Percentiles rank a stretch among this genome's conserved stretches.
These are phyloP conservation scores for Lactifluus volemus DNA, from an alignment of 768 basidiomycete genomes.

Conservation along the genomic window DNA sequence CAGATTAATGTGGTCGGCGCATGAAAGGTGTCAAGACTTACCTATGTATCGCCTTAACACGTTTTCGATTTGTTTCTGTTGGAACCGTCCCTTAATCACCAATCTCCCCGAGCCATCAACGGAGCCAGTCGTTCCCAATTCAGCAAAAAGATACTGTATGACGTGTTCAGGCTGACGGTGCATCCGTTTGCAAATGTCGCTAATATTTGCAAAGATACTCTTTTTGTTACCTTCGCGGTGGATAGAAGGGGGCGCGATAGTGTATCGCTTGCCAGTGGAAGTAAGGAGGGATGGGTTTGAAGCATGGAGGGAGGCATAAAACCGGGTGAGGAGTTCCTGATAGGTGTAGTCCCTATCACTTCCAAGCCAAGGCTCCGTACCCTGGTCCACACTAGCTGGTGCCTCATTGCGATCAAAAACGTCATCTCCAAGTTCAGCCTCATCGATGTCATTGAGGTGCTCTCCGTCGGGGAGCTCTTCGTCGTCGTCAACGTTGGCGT, in stretches of 20 bases:
- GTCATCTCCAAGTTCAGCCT: conserved; percentile 83
- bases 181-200: conserved; percentile 98
- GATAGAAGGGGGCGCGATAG: conserved; percentile 91
- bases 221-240: conserved; percentile 96
- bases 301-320: conserved; percentile 84
- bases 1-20: neutral
- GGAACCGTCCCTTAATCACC: conserved; percentile 97
- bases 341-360: conserved; percentile 97
- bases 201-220: conserved; percentile 92
- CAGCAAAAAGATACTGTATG: conserved; percentile 93
- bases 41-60: conserved; percentile 94
- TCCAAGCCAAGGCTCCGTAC: conserved; percentile 82
- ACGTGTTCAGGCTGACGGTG: conserved; percentile 97
- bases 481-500: conserved; percentile 43
- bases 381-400: conserved; percentile 57
- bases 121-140: conserved; percentile 96
- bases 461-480: conserved; percentile 54
- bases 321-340: conserved; percentile 89
- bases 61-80: conserved; percentile 97
- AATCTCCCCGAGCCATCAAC: conserved; percentile 88
- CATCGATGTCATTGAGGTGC: conserved; percentile 62
- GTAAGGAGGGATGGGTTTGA: conserved; percentile 88
- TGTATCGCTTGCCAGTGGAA: conserved; percentile 87
- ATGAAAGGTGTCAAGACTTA: conserved; percentile 33
- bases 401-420: conserved; percentile 52